Percentiles rank a stretch among this genome's conserved stretches.
phyloP scores from a whole-genome alignment of 257 asterid species.

The Fraxinus cuspidata region DNA sequence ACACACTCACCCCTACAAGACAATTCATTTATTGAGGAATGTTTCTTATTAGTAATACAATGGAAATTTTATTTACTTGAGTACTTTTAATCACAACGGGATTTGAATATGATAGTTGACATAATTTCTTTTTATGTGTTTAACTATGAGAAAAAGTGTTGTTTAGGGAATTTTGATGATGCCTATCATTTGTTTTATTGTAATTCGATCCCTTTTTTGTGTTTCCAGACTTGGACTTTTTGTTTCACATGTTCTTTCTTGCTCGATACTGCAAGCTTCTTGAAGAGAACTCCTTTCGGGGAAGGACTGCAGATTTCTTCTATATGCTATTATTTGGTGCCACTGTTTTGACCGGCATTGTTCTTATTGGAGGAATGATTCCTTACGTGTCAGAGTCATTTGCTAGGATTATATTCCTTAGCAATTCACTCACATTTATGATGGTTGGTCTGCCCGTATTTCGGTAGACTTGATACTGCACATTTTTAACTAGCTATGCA shows the following conservation, averaged over 20 bases:
- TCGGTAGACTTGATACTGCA: slow-evolving; percentile 3
- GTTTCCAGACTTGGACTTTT: slow-evolving; percentile 87
- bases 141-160: background rate
- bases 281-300: slow-evolving; percentile 95
- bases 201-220: slow-evolving; percentile 16
- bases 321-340: slow-evolving; percentile 97
- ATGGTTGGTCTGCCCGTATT: slow-evolving; percentile 62
- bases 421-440: slow-evolving; percentile 99
- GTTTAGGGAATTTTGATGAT: background rate
- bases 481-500: background rate
- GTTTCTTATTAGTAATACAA: background rate
- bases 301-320: slow-evolving; percentile 97
- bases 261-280: slow-evolving; percentile 99
- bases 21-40: background rate
- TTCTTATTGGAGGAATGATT: slow-evolving; percentile 94
- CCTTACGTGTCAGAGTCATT: slow-evolving; percentile 94
- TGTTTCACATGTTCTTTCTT: slow-evolving; percentile 99
- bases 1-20: background rate
- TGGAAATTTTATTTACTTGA: background rate
- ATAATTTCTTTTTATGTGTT: too few species aligned
- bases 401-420: slow-evolving; percentile 90
- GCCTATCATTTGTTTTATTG: slow-evolving; percentile 14
- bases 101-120: background rate
- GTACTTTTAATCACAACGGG: background rate
- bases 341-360: slow-evolving; percentile 84